Base-by-base conservation (phyloP, 805 yeast species). In the Huiozyma sinensis region DNA sequence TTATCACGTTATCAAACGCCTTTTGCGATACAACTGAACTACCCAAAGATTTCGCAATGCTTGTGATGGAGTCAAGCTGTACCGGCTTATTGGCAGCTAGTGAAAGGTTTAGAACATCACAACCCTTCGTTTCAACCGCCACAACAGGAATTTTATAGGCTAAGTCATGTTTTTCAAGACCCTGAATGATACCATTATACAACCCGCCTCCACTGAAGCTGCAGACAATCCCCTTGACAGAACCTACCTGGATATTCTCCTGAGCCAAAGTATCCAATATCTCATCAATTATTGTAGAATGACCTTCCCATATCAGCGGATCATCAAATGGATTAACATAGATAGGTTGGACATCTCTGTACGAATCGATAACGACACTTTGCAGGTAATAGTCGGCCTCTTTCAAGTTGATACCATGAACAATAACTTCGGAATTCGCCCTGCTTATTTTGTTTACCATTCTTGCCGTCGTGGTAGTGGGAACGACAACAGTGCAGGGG, bases 41-140 rank as follows among this genome's bases (percentile, higher is more conserved):
- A 2, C 85, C 83, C 42, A 81, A 66, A 0, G 82, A 74, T 3
- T 76, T 70, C 2, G 87, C 88, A 42, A 81, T 58, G 4, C 83
- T 73, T 24, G 63, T 56, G 4, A 71, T 69, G 33, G 72, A 68
- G 2, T 64, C 60, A 24, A 79, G 58, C 5, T 55, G 53, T 6
- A 77, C 69, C 6, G 68, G 67, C 38, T 66, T 50, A 5, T 72
- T 69, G 0, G 71, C 69, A 33, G 63, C 58, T 38, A 81, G 58
- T 1, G 83, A 71, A 38, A 63, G 64, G 44, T 69, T 60, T 44
- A 81, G 69, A 1, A 81, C 74, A 6, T 81, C 78, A 7, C 79
- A 77, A 28, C 79, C 79, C 17, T 60, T 63, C 0, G 86, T 77
- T 55, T 81, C 87, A 6, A 78, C 69, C 8, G 73, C 72, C 11